phyloP scores from a whole-genome alignment of 164 flowering plant genomes.

The Sedum album region DNA sequence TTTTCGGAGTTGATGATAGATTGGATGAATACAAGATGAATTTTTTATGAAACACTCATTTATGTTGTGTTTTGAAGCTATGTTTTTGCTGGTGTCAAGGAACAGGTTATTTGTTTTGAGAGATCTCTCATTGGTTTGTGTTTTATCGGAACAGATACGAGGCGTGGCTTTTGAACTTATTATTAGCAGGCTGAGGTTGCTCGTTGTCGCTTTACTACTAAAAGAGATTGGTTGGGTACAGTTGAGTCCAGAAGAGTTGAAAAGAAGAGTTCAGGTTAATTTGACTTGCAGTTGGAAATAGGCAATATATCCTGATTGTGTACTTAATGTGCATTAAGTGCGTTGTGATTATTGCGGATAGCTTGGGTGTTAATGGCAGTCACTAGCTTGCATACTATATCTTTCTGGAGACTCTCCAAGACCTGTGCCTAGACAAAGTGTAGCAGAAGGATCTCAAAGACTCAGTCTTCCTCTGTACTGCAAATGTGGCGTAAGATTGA shows the following conservation, averaged over 20 bases:
- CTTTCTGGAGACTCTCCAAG: constrained; percentile 49
- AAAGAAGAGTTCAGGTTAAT: background rate
- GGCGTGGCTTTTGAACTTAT: background rate
- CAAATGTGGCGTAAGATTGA: constrained; percentile 67
- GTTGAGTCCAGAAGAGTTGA: background rate
- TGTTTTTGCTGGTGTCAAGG: background rate
- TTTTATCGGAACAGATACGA: background rate
- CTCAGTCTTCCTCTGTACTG: constrained; percentile 45
- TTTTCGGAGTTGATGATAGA: background rate
- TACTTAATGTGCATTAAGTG: constrained; percentile 1
- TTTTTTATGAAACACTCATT: background rate
- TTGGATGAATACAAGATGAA: no score
- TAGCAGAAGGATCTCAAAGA: constrained; percentile 24
- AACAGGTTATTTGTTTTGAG: background rate
- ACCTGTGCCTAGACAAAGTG: constrained; percentile 23
- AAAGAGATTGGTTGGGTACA: background rate
- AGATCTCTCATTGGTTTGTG: background rate
- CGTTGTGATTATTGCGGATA: background rate
- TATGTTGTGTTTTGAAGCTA: background rate
- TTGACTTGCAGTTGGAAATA: background rate
- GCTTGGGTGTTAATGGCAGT: constrained; percentile 33
- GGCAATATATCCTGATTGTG: background rate
- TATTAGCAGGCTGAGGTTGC: background rate
- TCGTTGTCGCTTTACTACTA: background rate
- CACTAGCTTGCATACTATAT: constrained; percentile 67